Evolutionary conservation across 2,329 filamentous ascomycete genomes (phyloP).

Genomic region (Colletotrichum cereale): DNA sequence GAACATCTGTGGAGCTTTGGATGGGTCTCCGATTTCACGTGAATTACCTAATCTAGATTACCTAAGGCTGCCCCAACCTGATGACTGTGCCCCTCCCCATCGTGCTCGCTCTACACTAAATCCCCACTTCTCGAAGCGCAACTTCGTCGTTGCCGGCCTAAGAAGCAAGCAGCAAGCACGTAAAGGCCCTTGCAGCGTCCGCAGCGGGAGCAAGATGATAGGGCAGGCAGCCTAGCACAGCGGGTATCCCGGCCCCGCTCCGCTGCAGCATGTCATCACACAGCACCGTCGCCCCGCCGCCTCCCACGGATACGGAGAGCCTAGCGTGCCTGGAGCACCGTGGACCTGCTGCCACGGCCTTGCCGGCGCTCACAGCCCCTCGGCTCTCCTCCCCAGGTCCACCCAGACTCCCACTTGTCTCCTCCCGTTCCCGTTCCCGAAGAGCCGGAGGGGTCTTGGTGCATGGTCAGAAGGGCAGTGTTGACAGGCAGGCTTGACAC

Average conservation of each 20-base stretch:
- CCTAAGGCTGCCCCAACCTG: background rate
- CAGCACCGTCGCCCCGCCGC: conserved; percentile 12
- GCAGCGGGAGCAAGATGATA: conserved; percentile 26
- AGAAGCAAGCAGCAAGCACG: background rate
- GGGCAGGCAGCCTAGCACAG: conserved; percentile 2
- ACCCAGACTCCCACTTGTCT: conserved; percentile 13
- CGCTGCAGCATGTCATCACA: conserved; percentile 40
- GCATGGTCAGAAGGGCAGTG: conserved; percentile 22
- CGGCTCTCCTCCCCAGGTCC: conserved; percentile 13
- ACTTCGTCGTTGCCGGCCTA: background rate
- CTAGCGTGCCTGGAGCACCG: conserved; percentile 8
- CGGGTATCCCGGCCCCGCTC: conserved; percentile 31
- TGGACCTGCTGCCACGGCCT: conserved; percentile 28
- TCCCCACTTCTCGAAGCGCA: background rate
- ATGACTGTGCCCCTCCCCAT: background rate
- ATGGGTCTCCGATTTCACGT: conserved; percentile 2
- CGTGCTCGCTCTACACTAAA: background rate
- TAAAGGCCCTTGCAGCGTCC: conserved; percentile 18
- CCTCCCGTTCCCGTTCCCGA: background rate
- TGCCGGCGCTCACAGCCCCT: conserved; percentile 35
- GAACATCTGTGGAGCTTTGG: conserved; percentile 13
- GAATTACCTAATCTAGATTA: conserved; percentile 20
- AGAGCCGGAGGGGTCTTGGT: background rate
- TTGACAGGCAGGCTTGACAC: conserved; percentile 20
- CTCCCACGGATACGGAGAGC: conserved; percentile 10